A percentile compares a stretch with the other conserved stretches of the same genome.
Conservation (phyloP, 306 rosid species). For the Castanea crenata region DNA sequence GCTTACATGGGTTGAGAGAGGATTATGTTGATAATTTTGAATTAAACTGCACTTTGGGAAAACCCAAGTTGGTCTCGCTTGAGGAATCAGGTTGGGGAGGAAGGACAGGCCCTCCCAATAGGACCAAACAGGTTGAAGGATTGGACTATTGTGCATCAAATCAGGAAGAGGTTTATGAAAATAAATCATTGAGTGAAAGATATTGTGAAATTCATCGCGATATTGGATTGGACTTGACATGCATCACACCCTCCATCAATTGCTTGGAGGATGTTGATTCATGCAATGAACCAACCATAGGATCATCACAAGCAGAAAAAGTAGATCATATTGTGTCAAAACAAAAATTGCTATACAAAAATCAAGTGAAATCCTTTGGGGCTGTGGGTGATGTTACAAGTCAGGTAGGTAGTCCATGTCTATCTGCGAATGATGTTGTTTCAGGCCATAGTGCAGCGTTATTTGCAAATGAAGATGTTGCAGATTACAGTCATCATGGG, state of each 20-base stretch:
- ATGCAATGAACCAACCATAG: slow-evolving; percentile 8
- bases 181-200: slow-evolving; percentile 41
- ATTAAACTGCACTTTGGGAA: slow-evolving; percentile 25
- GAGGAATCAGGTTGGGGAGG: slow-evolving; percentile 25
- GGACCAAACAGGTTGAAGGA: slow-evolving; percentile 30
- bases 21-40: slow-evolving; percentile 34
- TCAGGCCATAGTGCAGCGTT: slow-evolving; percentile 28
- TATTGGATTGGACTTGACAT: slow-evolving; percentile 38
- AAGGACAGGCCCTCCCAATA: not conserved
- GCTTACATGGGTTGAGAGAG: slow-evolving; percentile 27
- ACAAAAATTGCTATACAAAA: slow-evolving; percentile 21
- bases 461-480: slow-evolving; percentile 35
- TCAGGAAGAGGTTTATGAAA: slow-evolving; percentile 16
- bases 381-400: slow-evolving; percentile 33
- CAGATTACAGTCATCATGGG: slow-evolving; percentile 39
- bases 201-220: slow-evolving; percentile 38
- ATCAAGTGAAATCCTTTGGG: slow-evolving; percentile 32
- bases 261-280: slow-evolving; percentile 45
- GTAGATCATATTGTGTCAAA: slow-evolving; percentile 22
- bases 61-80: slow-evolving; percentile 30
- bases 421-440: slow-evolving; percentile 35
- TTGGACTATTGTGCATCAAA: slow-evolving; percentile 22
- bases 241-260: slow-evolving; percentile 27
- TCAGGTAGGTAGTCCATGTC: slow-evolving; percentile 48
- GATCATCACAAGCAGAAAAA: slow-evolving; percentile 39